Conservation (phyloP, 1,139 yeast genomes). For the Nematodospora anomalae region DNA sequence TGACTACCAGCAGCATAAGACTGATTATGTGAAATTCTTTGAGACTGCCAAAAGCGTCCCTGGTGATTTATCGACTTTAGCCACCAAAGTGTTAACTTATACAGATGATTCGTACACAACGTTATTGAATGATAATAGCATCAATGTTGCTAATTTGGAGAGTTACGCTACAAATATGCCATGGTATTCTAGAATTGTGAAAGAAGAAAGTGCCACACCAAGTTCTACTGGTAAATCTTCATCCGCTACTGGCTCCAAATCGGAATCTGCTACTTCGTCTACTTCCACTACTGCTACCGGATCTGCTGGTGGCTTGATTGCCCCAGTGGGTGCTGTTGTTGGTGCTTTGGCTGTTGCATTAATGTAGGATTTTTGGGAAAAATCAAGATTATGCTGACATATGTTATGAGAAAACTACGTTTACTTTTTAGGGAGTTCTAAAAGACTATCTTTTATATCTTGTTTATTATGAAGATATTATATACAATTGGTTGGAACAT, state of each 20-base stretch:
- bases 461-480: too few species aligned
- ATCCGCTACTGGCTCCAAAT: constrained; percentile 3
- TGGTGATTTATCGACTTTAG: constrained; percentile 35
- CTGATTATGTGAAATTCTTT: constrained; percentile 31
- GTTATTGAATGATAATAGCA: constrained; percentile 27
- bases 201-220: constrained; percentile 3
- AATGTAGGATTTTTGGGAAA: constrained; percentile 20
- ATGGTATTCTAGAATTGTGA: constrained; percentile 38
- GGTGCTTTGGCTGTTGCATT: constrained; percentile 40
- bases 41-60: constrained; percentile 38
- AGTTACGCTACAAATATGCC: constrained; percentile 43
- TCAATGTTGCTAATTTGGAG: constrained; percentile 28
- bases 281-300: constrained; percentile 13
- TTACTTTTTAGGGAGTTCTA: too few species aligned
- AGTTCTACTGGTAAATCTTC: constrained; percentile 8
- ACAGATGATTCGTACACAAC: constrained; percentile 44
- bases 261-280: constrained; percentile 13
- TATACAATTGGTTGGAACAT: too few species aligned
- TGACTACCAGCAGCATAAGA: constrained; percentile 30
- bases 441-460: too few species aligned
- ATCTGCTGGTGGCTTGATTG: constrained; percentile 19
- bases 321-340: constrained; percentile 37
- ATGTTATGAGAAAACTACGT: too few species aligned
- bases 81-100: constrained; percentile 38
- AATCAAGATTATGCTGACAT: too few species aligned